phyloP scores from a whole-genome alignment of 129 eudicot genomes.

The Chrysanthemum lavandulifolium region DNA sequence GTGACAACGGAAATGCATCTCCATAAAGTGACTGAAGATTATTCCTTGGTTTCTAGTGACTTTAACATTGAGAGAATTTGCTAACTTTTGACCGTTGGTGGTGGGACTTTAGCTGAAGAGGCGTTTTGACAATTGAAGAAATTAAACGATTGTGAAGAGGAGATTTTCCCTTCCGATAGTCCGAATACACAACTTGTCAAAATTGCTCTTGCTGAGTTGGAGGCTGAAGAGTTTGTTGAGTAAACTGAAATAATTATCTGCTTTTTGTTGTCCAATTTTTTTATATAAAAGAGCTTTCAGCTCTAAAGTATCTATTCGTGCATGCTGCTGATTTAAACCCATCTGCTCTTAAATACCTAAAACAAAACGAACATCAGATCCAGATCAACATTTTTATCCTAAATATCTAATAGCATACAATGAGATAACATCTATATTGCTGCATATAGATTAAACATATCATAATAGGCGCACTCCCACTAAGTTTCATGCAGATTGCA shows the following conservation, averaged over 20 bases:
- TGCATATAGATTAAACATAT: no score
- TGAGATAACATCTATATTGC: neutral
- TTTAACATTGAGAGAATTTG: slow-evolving; percentile 39
- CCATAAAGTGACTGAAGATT: slow-evolving; percentile 56
- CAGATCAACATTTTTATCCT: neutral
- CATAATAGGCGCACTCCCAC: no score
- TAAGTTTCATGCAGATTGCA: no score
- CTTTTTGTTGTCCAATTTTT: slow-evolving; percentile 63
- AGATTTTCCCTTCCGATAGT: slow-evolving; percentile 78
- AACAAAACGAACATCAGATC: slow-evolving; percentile 29
- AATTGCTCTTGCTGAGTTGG: slow-evolving; percentile 54
- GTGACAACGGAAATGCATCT: slow-evolving; percentile 67
- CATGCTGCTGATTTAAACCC: slow-evolving; percentile 60
- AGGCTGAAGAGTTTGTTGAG: slow-evolving; percentile 47
- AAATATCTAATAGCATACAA: neutral
- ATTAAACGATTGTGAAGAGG: slow-evolving; percentile 73
- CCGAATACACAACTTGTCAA: slow-evolving; percentile 49
- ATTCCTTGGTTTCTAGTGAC: slow-evolving; percentile 37
- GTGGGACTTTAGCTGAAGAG: slow-evolving; percentile 49
- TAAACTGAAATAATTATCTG: slow-evolving; percentile 68
- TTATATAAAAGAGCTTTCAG: slow-evolving; percentile 48
- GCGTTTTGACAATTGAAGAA: slow-evolving; percentile 54
- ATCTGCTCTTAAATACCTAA: slow-evolving; percentile 40
- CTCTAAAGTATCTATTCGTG: slow-evolving; percentile 59
- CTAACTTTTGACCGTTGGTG: slow-evolving; percentile 40